Percentiles rank a stretch among this genome's conserved stretches.
Evolutionary conservation across 345 rosid genomes (phyloP).

Genomic region (Euphorbia lathyris): DNA sequence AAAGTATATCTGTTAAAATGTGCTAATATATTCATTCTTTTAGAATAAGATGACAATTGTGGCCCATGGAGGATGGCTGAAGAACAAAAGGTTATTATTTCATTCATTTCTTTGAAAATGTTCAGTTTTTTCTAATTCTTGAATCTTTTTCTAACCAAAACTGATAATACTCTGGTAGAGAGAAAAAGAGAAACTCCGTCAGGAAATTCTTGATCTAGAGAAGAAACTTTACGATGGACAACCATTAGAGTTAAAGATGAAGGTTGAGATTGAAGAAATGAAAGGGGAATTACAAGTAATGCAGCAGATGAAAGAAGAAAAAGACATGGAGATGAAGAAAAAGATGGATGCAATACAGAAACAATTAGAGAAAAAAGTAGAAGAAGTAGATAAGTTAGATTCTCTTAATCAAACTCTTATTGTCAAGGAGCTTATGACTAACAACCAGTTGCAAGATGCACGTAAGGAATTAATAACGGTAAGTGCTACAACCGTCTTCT

Average conservation of each 20-base stretch:
- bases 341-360: conserved; percentile 38
- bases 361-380: conserved; percentile 48
- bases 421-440: conserved; percentile 42
- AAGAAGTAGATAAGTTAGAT: conserved; percentile 40
- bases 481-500: no score
- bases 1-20: no score
- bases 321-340: conserved; percentile 32
- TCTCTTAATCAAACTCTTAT: conserved; percentile 39
- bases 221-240: conserved; percentile 52
- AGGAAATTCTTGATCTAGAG: conserved; percentile 48
- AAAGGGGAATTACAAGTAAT: conserved; percentile 54
- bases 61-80: no score
- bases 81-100: no score
- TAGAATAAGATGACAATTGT: no score
- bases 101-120: no score
- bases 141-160: no score
- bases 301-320: conserved; percentile 62
- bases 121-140: no score
- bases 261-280: conserved; percentile 69
- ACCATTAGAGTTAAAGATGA: conserved; percentile 61
- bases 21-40: no score
- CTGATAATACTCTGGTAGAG: no score
- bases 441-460: conserved; percentile 61
- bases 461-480: conserved; percentile 59
- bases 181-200: conserved; percentile 53